Evolutionary conservation across 768 basidiomycete genomes (phyloP), one percentile per base, ranked within the genome.

Genomic region (Russula compacta): DNA sequence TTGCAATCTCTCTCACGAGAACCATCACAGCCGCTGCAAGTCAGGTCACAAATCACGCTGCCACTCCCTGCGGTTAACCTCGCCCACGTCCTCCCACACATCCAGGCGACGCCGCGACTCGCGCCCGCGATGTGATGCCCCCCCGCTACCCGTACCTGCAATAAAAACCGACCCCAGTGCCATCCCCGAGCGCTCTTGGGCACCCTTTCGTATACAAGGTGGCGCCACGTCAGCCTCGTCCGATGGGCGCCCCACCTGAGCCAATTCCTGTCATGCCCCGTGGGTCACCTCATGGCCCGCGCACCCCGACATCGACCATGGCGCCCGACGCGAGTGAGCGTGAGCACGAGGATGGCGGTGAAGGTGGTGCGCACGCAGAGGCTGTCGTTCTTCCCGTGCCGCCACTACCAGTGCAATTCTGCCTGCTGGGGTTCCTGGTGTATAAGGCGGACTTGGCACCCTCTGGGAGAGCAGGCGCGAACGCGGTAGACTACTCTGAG

Each of bases 321-420:
- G 55, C 24, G 10, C 54, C 64, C 4, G 64, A 53, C 32, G 53
- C 47, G 1, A 19, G 47, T 29, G 57, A 50, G 6, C 46, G 29
- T 32, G 61, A 43, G 33, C 44, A 24, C 24, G 53, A 36, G 3
- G 42, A 15, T 32, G 47, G 32, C 3, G 3, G 24, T 29, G 3
- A 29, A 29, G 24, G 24, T 29, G 24, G 1, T 29, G 24, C 24
- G 24, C 15, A 35, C 43, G 12, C 35, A 1, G 58, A 53, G n/a
- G 51, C 44, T 7, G 49, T 57, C 4, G 46, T 65, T 12, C 64
- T 60, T 29, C 64, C 50, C 17, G 55, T 24, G 39, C 57, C 58
- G 1, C 64, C 61, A 1, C 50, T 65, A 6, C 64, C 64, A 15
- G 59, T 65, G 19, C 64, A 65, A 40, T 65, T 65, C 61, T 65